phyloP scores from a whole-genome alignment of 2,329 filamentous ascomycete species.

The Arthrobotrys conoides region DNA sequence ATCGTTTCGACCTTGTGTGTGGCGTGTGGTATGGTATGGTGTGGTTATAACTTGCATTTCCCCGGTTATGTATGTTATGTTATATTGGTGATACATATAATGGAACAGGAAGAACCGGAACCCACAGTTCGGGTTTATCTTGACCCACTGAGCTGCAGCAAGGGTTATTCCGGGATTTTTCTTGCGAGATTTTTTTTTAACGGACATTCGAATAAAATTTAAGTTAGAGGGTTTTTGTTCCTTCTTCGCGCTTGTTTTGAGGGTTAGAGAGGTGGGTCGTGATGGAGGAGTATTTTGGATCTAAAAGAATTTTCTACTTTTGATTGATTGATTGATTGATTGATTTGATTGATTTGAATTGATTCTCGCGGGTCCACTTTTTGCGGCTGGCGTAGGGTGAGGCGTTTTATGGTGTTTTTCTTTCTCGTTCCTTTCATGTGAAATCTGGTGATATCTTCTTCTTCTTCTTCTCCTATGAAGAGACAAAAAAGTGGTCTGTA shows the following conservation, averaged over 20 bases:
- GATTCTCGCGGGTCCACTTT: slow-evolving; percentile 12
- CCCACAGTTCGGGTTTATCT: slow-evolving; percentile 28
- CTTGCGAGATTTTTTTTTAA: slow-evolving; percentile 59
- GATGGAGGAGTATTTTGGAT: slow-evolving; percentile 4
- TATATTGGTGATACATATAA: slow-evolving; percentile 19
- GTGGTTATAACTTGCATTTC: slow-evolving; percentile 16
- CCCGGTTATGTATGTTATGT: slow-evolving; percentile 22
- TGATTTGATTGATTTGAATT: no score
- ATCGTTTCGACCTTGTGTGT: slow-evolving; percentile 42
- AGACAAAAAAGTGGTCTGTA: slow-evolving; percentile 24
- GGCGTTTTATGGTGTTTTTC: background rate
- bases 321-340: no score
- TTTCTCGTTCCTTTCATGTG: background rate
- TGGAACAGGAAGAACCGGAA: slow-evolving; percentile 13
- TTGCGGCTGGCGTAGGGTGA: slow-evolving; percentile 17
- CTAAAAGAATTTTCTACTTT: background rate
- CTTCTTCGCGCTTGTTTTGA: slow-evolving; percentile 16
- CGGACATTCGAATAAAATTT: background rate
- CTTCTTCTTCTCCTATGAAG: background rate
- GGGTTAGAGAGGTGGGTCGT: slow-evolving; percentile 29
- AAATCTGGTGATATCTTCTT: slow-evolving; percentile 9
- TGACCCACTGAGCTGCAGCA: slow-evolving; percentile 40
- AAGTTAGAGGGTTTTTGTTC: background rate
- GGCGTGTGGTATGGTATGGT: slow-evolving; percentile 13
- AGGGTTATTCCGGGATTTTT: slow-evolving; percentile 57